Conservation (phyloP, 345 rosid genomes). For the Trapa bicornis region DNA sequence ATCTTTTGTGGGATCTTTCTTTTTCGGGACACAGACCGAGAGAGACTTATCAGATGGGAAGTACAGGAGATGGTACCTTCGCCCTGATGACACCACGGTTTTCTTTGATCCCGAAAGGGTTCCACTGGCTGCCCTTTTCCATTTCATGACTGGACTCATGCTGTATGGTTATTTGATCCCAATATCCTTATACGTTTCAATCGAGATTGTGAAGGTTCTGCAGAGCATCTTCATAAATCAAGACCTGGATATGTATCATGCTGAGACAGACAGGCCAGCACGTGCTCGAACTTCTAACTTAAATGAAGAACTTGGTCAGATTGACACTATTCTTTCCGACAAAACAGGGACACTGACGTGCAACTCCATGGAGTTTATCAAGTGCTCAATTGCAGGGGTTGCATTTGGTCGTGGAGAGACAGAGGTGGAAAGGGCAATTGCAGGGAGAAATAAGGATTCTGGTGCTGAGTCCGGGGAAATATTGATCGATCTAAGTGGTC, state of each 20-base stretch:
- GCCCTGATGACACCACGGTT: constrained; percentile 45
- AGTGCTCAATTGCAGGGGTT: constrained; percentile 66
- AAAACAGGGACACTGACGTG: constrained; percentile 95
- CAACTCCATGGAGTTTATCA: constrained; percentile 91
- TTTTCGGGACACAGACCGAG: constrained; percentile 48
- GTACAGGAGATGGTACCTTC: constrained; percentile 67
- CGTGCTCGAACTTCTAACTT: constrained; percentile 83
- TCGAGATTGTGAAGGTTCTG: constrained; percentile 80
- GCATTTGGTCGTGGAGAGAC: constrained; percentile 69
- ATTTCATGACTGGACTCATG: constrained; percentile 84
- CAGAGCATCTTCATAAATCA: constrained; percentile 86
- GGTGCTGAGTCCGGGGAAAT: constrained; percentile 20
- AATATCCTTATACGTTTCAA: constrained; percentile 72
- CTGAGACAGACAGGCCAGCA: constrained; percentile 54
- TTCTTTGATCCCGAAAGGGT: constrained; percentile 52
- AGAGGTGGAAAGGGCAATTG: constrained; percentile 58
- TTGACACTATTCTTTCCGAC: constrained; percentile 68
- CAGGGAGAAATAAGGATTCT: constrained; percentile 14
- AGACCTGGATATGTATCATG: constrained; percentile 60
- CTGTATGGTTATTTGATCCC: constrained; percentile 88
- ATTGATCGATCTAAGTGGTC: constrained; percentile 7
- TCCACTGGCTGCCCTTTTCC: constrained; percentile 53
- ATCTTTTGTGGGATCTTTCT: constrained; percentile 53
- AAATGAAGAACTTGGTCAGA: constrained; percentile 93
- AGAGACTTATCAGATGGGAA: constrained; percentile 36